Conservation (phyloP, 225 moss, liverwort and hornwort genomes). For the Thuidium tamariscinum region DNA sequence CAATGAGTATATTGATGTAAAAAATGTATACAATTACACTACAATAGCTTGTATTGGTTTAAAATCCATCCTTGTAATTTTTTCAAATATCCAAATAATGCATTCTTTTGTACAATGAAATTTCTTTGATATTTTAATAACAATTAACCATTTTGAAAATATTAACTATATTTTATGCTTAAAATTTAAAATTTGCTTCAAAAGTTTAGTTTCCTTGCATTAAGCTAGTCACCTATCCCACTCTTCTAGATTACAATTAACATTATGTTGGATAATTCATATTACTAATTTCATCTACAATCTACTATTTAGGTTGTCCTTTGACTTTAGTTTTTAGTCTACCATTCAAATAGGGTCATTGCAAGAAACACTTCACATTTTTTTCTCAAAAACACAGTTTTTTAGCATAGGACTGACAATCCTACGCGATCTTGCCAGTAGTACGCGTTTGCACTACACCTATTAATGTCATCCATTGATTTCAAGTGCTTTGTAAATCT, state of each 20-base stretch:
- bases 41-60: neutral
- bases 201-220: neutral
- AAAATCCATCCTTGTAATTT: neutral
- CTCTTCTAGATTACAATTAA: neutral
- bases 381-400: no score
- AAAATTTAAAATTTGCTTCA: neutral
- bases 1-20: no score
- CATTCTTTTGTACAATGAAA: neutral
- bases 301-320: neutral
- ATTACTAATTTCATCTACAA: neutral
- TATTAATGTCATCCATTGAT: no score
- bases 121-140: neutral
- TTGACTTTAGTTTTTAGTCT: neutral
- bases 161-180: no score
- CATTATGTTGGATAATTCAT: neutral
- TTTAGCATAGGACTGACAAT: no score
- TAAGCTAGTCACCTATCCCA: no score
- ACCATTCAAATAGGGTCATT: accelerated
- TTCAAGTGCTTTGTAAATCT: no score
- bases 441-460: no score
- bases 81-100: neutral
- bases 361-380: no score
- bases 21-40: neutral
- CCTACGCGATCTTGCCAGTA: no score
- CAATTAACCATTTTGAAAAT: neutral